Base-by-base conservation (phyloP, 257 asterid genomes). In the Ocimum tenuiflorum region DNA sequence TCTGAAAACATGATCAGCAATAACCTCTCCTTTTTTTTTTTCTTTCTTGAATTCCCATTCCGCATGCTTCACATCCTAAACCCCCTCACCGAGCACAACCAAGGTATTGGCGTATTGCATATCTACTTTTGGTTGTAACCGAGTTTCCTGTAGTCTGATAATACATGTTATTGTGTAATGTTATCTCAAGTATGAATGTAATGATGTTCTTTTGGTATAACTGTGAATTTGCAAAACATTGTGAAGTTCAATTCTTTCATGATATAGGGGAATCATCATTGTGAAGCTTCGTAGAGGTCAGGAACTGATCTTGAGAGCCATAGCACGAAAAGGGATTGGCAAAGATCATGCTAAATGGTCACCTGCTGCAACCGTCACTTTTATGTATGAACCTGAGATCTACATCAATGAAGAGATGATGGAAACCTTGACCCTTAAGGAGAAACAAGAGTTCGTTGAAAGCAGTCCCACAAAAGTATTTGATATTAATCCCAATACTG, bases 271-370 rank as follows among this genome's bases (percentile, higher is more conserved):
- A 63, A 83, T 94, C 73, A 90, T 90, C 45, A 94, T 90, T 71
- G 99, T 94, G 80, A 94, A 94, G 89, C 91, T 94, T 51, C 97
- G 96, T 6, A 92, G 96, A 42, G 96, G 99, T 31, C 99, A 94
- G 72, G 97, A 94, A 79, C 80, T 94, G 73, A 70, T 69, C 63
- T 76, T 94, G 60, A 84, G 99, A 82, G 99, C 99, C 73, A 94
- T 94, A 62, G 99, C 97, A 10, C 88, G 97, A 38, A 94, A 94
- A 73, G 99, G 99, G 71, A 90, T 94, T 68, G 99, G 97, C 49
- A 94, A 94, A 82, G 99, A 94, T 86, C 99, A 94, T 56, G 99
- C 99, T 3, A 94, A 94, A 75, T 94, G 97, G 97, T 90, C 97
- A 0, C 99, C 99, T 78, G 99, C 99, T 18, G 97, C 99, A 60